A percentile compares a stretch with the other conserved stretches of the same genome.
Conservation (phyloP, 2,329 filamentous ascomycete genomes). For the Lasiodiplodia hormozganensis region DNA sequence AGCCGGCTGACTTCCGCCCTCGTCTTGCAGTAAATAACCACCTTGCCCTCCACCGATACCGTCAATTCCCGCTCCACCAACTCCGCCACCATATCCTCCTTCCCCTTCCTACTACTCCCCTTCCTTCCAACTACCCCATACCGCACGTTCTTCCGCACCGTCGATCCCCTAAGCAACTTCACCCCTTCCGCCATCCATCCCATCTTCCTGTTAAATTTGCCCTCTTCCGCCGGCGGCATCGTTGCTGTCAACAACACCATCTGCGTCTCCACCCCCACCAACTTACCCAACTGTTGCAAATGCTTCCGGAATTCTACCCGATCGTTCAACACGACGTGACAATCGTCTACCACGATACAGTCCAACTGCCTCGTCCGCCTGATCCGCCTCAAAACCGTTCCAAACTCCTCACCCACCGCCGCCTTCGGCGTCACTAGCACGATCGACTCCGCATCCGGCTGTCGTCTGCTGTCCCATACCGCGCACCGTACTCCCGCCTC, state of each 20-base stretch:
- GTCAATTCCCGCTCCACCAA: background rate
- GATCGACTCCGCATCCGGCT: constrained; percentile 32
- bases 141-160: background rate
- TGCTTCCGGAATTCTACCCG: constrained; percentile 31
- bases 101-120: background rate
- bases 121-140: background rate
- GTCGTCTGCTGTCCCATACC: constrained; percentile 34
- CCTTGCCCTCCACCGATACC: background rate
- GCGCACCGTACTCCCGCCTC: constrained; percentile 30
- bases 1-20: background rate
- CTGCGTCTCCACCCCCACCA: constrained; percentile 33
- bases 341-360: constrained; percentile 35
- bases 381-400: constrained; percentile 34
- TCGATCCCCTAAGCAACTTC: background rate
- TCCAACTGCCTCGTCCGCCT: constrained; percentile 33
- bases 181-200: background rate
- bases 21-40: background rate
- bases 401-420: constrained; percentile 35
- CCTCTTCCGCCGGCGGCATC: constrained; percentile 31
- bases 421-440: constrained; percentile 38
- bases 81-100: background rate
- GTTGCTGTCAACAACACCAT: constrained; percentile 37
- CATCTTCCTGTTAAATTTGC: background rate
- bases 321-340: constrained; percentile 35
- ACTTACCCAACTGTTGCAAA: constrained; percentile 33